These are phyloP conservation scores for Fusarium tjaetaba DNA, from an alignment of 2,329 filamentous ascomycete species.

Conservation along the genomic window DNA sequence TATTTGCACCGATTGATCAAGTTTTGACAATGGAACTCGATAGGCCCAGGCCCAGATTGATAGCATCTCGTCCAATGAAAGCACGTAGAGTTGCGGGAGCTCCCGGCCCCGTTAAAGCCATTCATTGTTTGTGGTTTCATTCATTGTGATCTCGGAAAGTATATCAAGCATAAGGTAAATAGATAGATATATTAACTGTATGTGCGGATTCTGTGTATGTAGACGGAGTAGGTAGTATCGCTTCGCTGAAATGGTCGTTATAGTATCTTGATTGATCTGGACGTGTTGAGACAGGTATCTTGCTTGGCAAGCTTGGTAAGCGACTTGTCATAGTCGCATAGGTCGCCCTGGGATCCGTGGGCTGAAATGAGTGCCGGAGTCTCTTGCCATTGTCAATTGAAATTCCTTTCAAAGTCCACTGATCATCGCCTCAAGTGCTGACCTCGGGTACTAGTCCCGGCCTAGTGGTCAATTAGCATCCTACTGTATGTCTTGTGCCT, in stretches of 20 bases:
- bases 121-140: not conserved
- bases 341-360: slow-evolving; percentile 1
- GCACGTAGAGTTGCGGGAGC: slow-evolving; percentile 23
- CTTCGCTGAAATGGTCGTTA: not conserved
- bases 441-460: slow-evolving; percentile 23
- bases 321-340: slow-evolving; percentile 18
- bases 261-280: not conserved
- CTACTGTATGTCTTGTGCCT: not conserved
- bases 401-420: slow-evolving; percentile 8
- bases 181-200: not conserved
- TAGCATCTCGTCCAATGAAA: slow-evolving; percentile 23
- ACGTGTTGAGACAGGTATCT: not conserved
- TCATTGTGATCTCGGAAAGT: not conserved
- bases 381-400: slow-evolving; percentile 8
- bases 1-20: slow-evolving; percentile 14
- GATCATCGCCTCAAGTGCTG: slow-evolving; percentile 35
- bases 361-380: slow-evolving; percentile 27
- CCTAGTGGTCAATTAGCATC: slow-evolving; percentile 24
- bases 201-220: not conserved
- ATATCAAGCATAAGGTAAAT: not conserved
- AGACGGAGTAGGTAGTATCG: not conserved
- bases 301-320: slow-evolving; percentile 6
- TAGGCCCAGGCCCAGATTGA: slow-evolving; percentile 10
- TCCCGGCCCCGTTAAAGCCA: slow-evolving; percentile 24
- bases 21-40: slow-evolving; percentile 8